These are phyloP conservation scores for Effrenium voratum DNA, from an alignment of 73 alveolate genomes.

Conservation along the genomic window DNA sequence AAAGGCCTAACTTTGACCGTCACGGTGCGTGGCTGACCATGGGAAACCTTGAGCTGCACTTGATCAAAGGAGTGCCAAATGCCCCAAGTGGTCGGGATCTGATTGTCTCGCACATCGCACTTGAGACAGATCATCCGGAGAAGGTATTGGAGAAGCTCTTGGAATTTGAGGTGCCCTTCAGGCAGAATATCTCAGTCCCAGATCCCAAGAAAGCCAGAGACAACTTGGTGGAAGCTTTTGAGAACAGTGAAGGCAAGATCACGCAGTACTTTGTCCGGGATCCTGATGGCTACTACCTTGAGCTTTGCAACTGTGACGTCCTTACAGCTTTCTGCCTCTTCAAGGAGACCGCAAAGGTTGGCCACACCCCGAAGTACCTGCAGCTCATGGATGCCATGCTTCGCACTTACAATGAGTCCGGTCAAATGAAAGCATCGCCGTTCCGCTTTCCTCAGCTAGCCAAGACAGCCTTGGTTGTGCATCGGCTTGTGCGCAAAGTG, in stretches of 20 bases:
- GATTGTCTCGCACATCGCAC: constrained; percentile 32
- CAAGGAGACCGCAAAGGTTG: background rate
- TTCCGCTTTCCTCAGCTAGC: background rate
- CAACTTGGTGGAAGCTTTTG: constrained; percentile 9
- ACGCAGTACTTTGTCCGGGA: constrained; percentile 50
- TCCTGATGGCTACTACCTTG: constrained; percentile 61
- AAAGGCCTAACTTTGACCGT: constrained; percentile 63
- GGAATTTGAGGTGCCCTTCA: constrained; percentile 24
- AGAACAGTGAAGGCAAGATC: constrained; percentile 48
- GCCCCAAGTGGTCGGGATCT: constrained; percentile 30
- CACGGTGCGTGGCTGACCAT: constrained; percentile 83
- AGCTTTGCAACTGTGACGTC: constrained; percentile 60
- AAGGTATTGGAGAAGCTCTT: background rate
- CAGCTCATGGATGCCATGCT: constrained; percentile 17
- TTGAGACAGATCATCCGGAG: constrained; percentile 14
- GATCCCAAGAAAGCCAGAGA: constrained; percentile 53
- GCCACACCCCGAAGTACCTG: constrained; percentile 34
- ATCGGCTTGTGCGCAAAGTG: background rate
- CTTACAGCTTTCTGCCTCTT: constrained; percentile 53
- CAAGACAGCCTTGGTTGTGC: background rate
- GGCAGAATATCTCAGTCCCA: constrained; percentile 69
- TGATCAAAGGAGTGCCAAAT: constrained; percentile 73
- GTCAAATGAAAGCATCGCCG: background rate
- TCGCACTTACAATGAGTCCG: background rate
- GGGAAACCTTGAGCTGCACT: constrained; percentile 63